These are phyloP conservation scores for Xylaria telfairii DNA, from an alignment of 495 filamentous ascomycete genomes.

Conservation along the genomic window DNA sequence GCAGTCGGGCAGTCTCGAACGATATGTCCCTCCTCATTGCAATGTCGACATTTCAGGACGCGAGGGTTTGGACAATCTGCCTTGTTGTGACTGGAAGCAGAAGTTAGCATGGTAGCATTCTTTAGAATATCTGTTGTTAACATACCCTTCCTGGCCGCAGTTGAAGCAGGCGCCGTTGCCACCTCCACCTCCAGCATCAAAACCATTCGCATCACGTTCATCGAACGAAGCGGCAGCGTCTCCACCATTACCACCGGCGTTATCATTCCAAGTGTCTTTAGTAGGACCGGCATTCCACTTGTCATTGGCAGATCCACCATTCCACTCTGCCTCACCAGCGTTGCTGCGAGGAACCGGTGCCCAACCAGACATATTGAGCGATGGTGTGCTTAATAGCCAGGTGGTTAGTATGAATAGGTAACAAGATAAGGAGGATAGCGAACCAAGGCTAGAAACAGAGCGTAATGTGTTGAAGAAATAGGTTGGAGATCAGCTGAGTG, in stretches of 20 bases:
- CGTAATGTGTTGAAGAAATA: not conserved
- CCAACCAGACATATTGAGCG: constrained; percentile 16
- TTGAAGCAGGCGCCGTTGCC: constrained; percentile 73
- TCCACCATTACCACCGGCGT: not conserved
- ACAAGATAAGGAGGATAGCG: not conserved
- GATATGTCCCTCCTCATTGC: constrained; percentile 62
- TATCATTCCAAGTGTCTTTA: not conserved
- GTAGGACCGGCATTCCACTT: not conserved
- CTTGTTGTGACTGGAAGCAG: constrained; percentile 55
- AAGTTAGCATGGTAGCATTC: constrained; percentile 30
- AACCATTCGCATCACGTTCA: not conserved
- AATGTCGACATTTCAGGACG: constrained; percentile 44
- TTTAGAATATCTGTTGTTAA: not conserved
- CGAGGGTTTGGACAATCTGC: constrained; percentile 54
- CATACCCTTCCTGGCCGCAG: constrained; percentile 75
- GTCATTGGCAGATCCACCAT: not conserved
- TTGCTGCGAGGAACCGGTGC: not conserved
- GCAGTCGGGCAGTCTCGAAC: constrained; percentile 71
- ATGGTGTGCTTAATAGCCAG: not conserved
- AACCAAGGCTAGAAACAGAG: not conserved
- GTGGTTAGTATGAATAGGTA: not conserved
- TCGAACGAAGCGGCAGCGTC: not conserved
- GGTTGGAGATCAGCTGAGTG: not conserved
- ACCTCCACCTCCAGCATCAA: constrained; percentile 63
- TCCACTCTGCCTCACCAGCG: constrained; percentile 2